These are phyloP conservation scores for Prasinococcaceae sp. DNA, from an alignment of 139 green algal species.

Conservation along the genomic window DNA sequence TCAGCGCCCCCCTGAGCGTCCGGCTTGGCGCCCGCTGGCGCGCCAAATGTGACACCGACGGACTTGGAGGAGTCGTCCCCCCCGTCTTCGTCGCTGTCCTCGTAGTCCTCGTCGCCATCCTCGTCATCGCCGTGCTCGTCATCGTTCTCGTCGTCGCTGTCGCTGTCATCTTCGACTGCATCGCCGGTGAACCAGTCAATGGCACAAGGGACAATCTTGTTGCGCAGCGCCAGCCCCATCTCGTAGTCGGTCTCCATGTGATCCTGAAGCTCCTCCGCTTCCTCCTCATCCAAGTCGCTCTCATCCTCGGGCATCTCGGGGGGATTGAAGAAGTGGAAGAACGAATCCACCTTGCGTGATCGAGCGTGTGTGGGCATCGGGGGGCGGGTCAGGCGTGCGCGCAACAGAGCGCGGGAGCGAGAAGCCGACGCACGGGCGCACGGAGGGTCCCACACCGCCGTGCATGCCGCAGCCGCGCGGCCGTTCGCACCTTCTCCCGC, in stretches of 20 bases:
- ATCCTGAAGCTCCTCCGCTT: slow-evolving; percentile 73
- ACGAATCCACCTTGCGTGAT: slow-evolving; percentile 64
- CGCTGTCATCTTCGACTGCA: slow-evolving; percentile 45
- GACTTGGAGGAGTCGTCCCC: slow-evolving; percentile 7
- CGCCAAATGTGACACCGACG: not conserved
- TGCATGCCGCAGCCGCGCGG: too few species aligned
- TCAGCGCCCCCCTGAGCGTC: slow-evolving; percentile 7
- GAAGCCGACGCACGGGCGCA: too few species aligned
- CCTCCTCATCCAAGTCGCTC: slow-evolving; percentile 64
- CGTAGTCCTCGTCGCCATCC: slow-evolving; percentile 18
- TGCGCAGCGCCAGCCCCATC: slow-evolving; percentile 42
- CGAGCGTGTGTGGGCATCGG: too few species aligned
- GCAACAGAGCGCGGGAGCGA: too few species aligned
- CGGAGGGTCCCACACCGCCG: too few species aligned
- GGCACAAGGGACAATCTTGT: slow-evolving; percentile 71
- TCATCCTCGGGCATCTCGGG: slow-evolving; percentile 62
- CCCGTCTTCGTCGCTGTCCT: slow-evolving; percentile 20
- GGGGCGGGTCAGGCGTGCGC: too few species aligned
- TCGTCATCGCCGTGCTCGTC: slow-evolving; percentile 25
- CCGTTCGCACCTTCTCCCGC: slow-evolving; percentile 58
- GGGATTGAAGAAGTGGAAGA: slow-evolving; percentile 93
- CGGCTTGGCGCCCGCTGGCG: not conserved
- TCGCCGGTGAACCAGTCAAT: slow-evolving; percentile 86
- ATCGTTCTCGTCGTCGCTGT: slow-evolving; percentile 35
- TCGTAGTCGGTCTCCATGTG: slow-evolving; percentile 76